A percentile compares a stretch with the other conserved stretches of the same genome.
These are phyloP conservation scores for Hsuehochloa calcarea DNA, from an alignment of 176 grass and related monocot genomes.

Conservation along the genomic window DNA sequence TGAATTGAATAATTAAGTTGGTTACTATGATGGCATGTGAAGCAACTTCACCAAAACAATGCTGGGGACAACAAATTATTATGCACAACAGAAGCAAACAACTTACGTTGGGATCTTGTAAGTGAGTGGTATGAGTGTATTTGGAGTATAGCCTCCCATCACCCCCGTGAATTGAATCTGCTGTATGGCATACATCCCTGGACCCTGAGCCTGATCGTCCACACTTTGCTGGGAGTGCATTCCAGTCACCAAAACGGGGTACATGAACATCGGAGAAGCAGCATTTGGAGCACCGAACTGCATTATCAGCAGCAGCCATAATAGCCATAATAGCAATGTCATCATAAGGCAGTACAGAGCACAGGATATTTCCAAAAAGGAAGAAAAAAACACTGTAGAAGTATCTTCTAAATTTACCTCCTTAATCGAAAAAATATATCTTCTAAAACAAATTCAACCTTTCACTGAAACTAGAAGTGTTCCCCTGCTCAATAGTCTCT, in stretches of 20 bases:
- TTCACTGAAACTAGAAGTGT: neutral
- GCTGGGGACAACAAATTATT: neutral
- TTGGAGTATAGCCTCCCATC: slow-evolving; percentile 46
- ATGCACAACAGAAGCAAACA: neutral
- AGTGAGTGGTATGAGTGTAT: slow-evolving; percentile 64
- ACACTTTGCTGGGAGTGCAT: slow-evolving; percentile 41
- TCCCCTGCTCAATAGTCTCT: neutral
- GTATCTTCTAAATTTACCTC: neutral
- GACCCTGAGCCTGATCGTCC: slow-evolving; percentile 60
- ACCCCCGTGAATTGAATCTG: slow-evolving; percentile 51
- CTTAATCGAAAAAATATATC: neutral
- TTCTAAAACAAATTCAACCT: neutral
- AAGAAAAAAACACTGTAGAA: neutral
- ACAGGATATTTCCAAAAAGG: neutral
- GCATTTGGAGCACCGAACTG: slow-evolving; percentile 30
- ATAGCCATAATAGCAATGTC: neutral
- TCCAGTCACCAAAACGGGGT: slow-evolving; percentile 38
- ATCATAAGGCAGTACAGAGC: neutral
- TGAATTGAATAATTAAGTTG: neutral
- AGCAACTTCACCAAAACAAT: neutral
- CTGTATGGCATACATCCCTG: slow-evolving; percentile 87
- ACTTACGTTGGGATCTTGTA: slow-evolving; percentile 84
- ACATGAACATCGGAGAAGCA: slow-evolving; percentile 38
- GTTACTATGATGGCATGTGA: neutral
- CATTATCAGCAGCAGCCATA: neutral